A percentile compares a stretch with the other conserved stretches of the same genome.
These are phyloP conservation scores for Linaria vulgaris DNA, from an alignment of 257 asterid species.

Conservation along the genomic window DNA sequence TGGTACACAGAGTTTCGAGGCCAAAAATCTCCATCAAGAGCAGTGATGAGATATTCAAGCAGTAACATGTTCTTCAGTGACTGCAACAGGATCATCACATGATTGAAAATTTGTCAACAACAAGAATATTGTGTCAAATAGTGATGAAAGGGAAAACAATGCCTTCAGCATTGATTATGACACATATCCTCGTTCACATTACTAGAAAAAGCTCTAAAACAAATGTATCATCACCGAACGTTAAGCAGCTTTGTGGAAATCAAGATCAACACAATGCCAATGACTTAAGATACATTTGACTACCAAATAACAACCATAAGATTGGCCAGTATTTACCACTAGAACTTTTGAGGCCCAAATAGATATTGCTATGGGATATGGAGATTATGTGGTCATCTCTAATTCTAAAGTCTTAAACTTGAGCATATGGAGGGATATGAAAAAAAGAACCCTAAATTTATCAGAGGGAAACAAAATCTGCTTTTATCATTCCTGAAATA, in stretches of 20 bases:
- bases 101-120: background rate
- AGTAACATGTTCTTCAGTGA: conserved; percentile 66
- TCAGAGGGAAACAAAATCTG: background rate
- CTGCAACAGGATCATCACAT: conserved; percentile 45
- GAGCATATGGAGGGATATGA: conserved; percentile 1
- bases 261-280: conserved; percentile 15
- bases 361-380: background rate
- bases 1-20: conserved; percentile 58
- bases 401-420: background rate
- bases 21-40: conserved; percentile 67
- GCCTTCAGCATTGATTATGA: background rate
- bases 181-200: conserved; percentile 8
- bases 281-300: background rate
- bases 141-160: conserved; percentile 10
- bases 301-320: conserved; percentile 12
- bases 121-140: conserved; percentile 6
- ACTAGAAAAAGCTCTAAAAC: background rate
- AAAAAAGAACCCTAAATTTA: background rate
- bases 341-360: background rate
- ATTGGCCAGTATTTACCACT: conserved; percentile 3
- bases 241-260: background rate
- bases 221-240: background rate
- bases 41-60: conserved; percentile 75
- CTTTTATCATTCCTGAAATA: background rate
- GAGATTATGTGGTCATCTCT: background rate